phyloP scores from a whole-genome alignment of 139 green algal species.

The Raphidocelis subcapitata region DNA sequence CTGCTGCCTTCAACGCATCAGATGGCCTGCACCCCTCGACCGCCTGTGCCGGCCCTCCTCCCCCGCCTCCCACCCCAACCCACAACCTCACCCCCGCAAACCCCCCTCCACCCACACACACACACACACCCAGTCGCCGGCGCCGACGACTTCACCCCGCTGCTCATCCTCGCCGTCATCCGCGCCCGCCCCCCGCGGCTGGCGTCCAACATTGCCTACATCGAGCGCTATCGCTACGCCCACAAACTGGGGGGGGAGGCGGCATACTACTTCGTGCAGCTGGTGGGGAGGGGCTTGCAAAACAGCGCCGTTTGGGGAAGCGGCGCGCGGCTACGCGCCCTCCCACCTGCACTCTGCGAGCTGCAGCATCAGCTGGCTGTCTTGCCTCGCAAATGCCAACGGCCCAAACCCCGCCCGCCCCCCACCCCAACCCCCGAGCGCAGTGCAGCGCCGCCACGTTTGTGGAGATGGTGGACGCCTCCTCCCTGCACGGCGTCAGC shows the following conservation, averaged over 20 bases:
- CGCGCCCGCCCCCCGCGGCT: slow-evolving; percentile 67
- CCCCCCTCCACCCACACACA: neutral
- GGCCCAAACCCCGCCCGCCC: neutral
- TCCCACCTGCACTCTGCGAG: neutral
- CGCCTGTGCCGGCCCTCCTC: neutral
- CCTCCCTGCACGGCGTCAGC: slow-evolving; percentile 52
- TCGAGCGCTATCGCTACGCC: slow-evolving; percentile 30
- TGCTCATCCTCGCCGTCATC: slow-evolving; percentile 91
- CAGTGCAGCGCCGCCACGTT: slow-evolving; percentile 62
- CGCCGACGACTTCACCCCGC: slow-evolving; percentile 94
- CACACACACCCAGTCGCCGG: slow-evolving; percentile 41
- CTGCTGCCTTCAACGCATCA: no score
- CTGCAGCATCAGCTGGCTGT: no score
- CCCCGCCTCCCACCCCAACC: neutral
- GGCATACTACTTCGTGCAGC: slow-evolving; percentile 77
- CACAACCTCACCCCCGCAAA: neutral
- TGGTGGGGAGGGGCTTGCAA: slow-evolving; percentile 45
- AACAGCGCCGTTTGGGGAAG: neutral
- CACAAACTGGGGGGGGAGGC: slow-evolving; percentile 38
- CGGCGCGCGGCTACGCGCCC: neutral
- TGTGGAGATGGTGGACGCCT: slow-evolving; percentile 64
- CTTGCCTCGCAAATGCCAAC: neutral
- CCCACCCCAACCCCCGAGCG: neutral
- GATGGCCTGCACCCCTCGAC: neutral
- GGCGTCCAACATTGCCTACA: slow-evolving; percentile 55